Evolutionary conservation across 768 basidiomycete species (phyloP), one percentile per base, ranked within the genome.

Genomic region (Trametes cingulata): DNA sequence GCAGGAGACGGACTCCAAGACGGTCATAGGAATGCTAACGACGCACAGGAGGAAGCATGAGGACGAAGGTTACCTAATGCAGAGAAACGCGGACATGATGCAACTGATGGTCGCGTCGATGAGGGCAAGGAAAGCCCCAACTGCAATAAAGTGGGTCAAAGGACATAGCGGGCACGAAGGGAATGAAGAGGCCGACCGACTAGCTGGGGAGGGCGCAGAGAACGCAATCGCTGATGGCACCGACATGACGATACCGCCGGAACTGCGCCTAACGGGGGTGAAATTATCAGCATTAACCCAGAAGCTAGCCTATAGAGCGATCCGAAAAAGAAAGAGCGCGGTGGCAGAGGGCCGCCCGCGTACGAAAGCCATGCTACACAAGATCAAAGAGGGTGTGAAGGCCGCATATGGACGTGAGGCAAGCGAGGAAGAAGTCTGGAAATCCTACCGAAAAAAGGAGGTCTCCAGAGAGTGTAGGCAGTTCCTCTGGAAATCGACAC

Each of bases 401-500:
- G n/a, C 12, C 6, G 22, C 24, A 3, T 20, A 15, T 27, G 25
- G 25, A 12, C 9, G 5, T 2, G 10, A 14, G 6, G 13, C 15
- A 3, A 46, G 24, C 2, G 45, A 46, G 2, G 45, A 2, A 6
- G 17, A 3, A 2, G 12, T 46, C 22, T 46, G 45, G 45, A 27
- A 22, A 14, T 46, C 45, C 12, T 13, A 25, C 5, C 3, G 7
- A 25, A 27, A 14, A 3, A 25, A 14, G 8, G n/a, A 58, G 19
- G 27, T 58, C 1, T 13, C 41, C 0, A 19, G 25, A 12, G 33
- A 49, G 9, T 36, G 29, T 6, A 7, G 45, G 5, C 48, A 58
- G 22, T 58, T 58, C 13, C 15, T 51, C 2, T 58, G 56, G 56
- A 41, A 20, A 29, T 12, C 42, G 8, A 42, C 51, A 2, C 56